A percentile compares a stretch with the other conserved stretches of the same genome.
phyloP scores from a whole-genome alignment of 805 yeast genomes.

The Saccharomyces mikatae region DNA sequence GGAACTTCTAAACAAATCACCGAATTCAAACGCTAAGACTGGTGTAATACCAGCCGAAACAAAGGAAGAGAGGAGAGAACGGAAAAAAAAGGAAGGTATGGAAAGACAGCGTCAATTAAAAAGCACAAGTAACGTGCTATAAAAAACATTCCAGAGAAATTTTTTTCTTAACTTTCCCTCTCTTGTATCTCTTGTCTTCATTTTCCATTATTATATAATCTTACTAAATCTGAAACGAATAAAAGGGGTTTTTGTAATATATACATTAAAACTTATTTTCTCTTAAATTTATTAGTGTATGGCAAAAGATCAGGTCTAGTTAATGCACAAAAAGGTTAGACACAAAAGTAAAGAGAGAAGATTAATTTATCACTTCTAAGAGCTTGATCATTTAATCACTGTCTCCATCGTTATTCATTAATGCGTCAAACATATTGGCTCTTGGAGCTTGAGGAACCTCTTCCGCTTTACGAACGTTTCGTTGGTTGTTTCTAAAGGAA shows the following conservation, averaged over 20 bases:
- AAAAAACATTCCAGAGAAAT: background rate
- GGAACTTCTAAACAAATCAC: slow-evolving; percentile 19
- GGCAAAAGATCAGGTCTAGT: background rate
- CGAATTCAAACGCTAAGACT: background rate
- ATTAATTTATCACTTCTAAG: background rate
- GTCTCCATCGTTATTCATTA: slow-evolving; percentile 26
- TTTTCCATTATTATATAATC: background rate
- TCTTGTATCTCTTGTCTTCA: background rate
- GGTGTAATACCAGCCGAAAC: slow-evolving; percentile 32
- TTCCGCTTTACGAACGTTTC: slow-evolving; percentile 16
- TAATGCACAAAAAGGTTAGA: slow-evolving; percentile 11
- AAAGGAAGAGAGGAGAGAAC: slow-evolving; percentile 47
- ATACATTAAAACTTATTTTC: slow-evolving; percentile 1
- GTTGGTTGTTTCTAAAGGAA: slow-evolving; percentile 24
- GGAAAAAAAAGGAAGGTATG: slow-evolving; percentile 44
- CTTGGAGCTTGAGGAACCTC: slow-evolving; percentile 19
- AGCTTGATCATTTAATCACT: slow-evolving; percentile 9
- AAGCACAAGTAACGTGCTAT: background rate
- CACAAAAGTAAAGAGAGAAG: slow-evolving; percentile 4
- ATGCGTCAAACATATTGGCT: slow-evolving; percentile 29
- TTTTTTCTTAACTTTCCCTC: background rate
- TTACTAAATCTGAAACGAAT: background rate
- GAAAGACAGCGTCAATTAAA: slow-evolving; percentile 18
- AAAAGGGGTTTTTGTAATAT: background rate
- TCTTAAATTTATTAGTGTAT: background rate